Evolutionary conservation across 2,329 filamentous ascomycete species (phyloP).

Genomic region (Aplosporella prunicola): DNA sequence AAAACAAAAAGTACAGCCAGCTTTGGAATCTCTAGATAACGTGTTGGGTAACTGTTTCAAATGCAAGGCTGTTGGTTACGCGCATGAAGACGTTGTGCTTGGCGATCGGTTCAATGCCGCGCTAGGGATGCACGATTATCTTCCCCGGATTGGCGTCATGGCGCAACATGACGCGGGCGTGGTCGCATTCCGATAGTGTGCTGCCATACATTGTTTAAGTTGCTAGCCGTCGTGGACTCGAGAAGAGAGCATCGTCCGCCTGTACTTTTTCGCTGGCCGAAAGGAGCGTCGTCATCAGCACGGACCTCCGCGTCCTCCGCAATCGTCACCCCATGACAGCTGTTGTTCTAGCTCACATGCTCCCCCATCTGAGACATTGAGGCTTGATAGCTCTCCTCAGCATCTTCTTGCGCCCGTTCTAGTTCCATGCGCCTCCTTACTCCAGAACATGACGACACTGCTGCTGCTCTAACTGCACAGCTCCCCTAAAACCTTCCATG

Average conservation of each 20-base stretch:
- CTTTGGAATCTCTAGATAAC: conserved; percentile 20
- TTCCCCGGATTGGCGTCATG: background rate
- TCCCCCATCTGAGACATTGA: background rate
- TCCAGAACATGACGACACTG: conserved; percentile 9
- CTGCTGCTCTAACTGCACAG: conserved; percentile 5
- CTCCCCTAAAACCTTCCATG: conserved; percentile 39
- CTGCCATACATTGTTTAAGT: too few species aligned
- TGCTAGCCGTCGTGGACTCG: too few species aligned
- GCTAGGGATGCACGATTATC: conserved; percentile 8
- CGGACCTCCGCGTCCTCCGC: conserved; percentile 2
- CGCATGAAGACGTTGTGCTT: background rate
- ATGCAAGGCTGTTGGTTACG: background rate
- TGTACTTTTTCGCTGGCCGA: too few species aligned
- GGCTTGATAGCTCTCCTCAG: conserved; percentile 1
- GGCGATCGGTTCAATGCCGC: conserved; percentile 2
- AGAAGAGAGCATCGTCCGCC: too few species aligned
- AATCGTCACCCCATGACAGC: conserved; percentile 9
- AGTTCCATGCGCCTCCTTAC: too few species aligned
- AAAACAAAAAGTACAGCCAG: conserved; percentile 17
- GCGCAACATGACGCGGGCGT: conserved; percentile 1
- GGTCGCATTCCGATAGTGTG: too few species aligned
- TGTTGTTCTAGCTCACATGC: background rate
- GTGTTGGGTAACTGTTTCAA: background rate
- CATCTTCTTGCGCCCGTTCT: too few species aligned
- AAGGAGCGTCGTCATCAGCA: conserved; percentile 7